phyloP scores from a whole-genome alignment of 2,329 filamentous ascomycete genomes.

The Phyllosticta citribraziliensis region DNA sequence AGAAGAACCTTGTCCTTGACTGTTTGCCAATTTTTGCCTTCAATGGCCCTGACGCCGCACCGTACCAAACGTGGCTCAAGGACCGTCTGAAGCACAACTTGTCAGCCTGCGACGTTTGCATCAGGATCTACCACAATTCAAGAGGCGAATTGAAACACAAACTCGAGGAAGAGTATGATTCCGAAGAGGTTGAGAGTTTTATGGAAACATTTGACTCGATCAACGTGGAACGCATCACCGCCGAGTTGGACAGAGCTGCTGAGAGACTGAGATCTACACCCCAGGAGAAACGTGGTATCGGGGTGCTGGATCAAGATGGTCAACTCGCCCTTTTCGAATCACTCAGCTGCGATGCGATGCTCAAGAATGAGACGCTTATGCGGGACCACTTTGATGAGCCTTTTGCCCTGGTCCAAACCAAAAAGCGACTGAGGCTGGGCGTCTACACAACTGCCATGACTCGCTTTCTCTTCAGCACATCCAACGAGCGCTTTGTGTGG shows the following conservation, averaged over 20 bases:
- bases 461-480: conserved; percentile 69
- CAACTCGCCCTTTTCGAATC: conserved; percentile 81
- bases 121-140: conserved; percentile 38
- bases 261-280: conserved; percentile 34
- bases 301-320: conserved; percentile 46
- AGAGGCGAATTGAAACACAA: conserved; percentile 30
- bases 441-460: conserved; percentile 73
- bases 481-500: conserved; percentile 55
- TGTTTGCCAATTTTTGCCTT: conserved; percentile 38
- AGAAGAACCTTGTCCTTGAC: conserved; percentile 32
- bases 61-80: conserved; percentile 32
- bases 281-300: conserved; percentile 40
- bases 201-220: conserved; percentile 36
- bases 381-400: conserved; percentile 64
- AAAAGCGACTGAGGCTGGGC: conserved; percentile 66
- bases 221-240: conserved; percentile 34
- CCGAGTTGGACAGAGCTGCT: conserved; percentile 33
- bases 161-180: conserved; percentile 34
- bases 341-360: conserved; percentile 71
- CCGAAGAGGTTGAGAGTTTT: conserved; percentile 35
- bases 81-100: conserved; percentile 32
- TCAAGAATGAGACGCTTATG: conserved; percentile 47
- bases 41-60: conserved; percentile 36
- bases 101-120: conserved; percentile 39
- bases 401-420: conserved; percentile 70